A percentile compares a stretch with the other conserved stretches of the same genome.
Evolutionary conservation across 2,329 filamentous ascomycete species (phyloP).

Genomic region (Epichloe aotearoae): DNA sequence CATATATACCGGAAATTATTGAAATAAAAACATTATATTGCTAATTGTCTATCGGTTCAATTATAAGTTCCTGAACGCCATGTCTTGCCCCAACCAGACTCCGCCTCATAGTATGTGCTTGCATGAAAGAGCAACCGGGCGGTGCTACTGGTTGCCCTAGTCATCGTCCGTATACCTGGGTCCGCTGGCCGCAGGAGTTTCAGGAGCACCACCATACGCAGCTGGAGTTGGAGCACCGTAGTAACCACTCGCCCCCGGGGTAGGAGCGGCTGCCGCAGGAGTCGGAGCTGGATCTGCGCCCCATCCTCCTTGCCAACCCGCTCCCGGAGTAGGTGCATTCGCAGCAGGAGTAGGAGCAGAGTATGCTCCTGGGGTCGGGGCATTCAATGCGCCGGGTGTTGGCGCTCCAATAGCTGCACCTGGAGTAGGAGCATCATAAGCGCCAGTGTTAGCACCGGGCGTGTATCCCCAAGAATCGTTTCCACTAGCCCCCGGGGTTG

Average conservation of each 20-base stretch:
- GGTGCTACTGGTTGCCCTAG: constrained; percentile 1
- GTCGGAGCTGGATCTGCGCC: constrained; percentile 52
- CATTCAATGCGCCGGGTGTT: constrained; percentile 49
- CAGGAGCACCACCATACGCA: constrained; percentile 40
- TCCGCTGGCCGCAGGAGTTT: constrained; percentile 48
- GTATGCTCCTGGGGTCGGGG: constrained; percentile 58
- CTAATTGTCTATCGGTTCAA: no score
- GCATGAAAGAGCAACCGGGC: no score
- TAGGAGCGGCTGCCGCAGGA: constrained; percentile 52
- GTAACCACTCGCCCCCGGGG: constrained; percentile 51
- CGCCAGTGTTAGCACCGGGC: constrained; percentile 31
- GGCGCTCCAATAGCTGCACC: constrained; percentile 45
- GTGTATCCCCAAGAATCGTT: constrained; percentile 49
- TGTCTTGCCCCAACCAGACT: no score
- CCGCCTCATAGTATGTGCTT: no score
- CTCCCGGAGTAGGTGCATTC: constrained; percentile 57
- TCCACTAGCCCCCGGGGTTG: constrained; percentile 44
- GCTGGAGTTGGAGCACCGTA: constrained; percentile 53
- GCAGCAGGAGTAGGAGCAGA: constrained; percentile 51
- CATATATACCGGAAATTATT: no score
- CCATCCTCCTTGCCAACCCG: constrained; percentile 46
- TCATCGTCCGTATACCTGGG: constrained; percentile 42
- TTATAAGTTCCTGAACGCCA: no score
- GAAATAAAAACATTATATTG: no score
- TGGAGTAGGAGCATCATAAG: constrained; percentile 60